These are phyloP conservation scores for Fusarium algeriense DNA, from an alignment of 2,329 filamentous ascomycete species.

Conservation along the genomic window DNA sequence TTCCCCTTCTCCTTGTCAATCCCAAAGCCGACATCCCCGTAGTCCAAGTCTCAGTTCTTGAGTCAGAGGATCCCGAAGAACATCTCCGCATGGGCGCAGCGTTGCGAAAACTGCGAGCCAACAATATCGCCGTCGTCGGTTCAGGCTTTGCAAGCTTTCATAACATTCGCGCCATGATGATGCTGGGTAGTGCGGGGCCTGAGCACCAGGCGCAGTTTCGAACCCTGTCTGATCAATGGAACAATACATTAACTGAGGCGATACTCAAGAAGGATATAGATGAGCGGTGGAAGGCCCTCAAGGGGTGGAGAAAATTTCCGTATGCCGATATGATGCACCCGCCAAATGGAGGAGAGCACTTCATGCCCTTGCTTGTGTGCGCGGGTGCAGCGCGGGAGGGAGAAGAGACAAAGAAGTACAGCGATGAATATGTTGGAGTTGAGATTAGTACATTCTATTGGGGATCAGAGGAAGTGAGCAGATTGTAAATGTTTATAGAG, in stretches of 20 bases:
- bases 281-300: slow-evolving; percentile 57
- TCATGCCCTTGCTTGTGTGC: slow-evolving; percentile 69
- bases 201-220: slow-evolving; percentile 44
- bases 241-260: slow-evolving; percentile 58
- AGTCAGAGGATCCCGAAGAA: slow-evolving; percentile 60
- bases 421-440: slow-evolving; percentile 62
- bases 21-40: slow-evolving; percentile 66
- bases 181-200: slow-evolving; percentile 45
- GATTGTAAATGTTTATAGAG: not conserved
- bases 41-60: slow-evolving; percentile 68
- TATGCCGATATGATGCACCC: slow-evolving; percentile 67
- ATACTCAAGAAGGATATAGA: slow-evolving; percentile 50
- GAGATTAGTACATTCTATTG: slow-evolving; percentile 70
- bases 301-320: slow-evolving; percentile 62
- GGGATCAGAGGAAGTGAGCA: slow-evolving; percentile 51
- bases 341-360: slow-evolving; percentile 66
- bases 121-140: slow-evolving; percentile 70
- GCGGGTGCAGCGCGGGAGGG: slow-evolving; percentile 62
- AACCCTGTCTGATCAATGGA: slow-evolving; percentile 57
- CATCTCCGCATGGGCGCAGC: slow-evolving; percentile 67
- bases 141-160: slow-evolving; percentile 71
- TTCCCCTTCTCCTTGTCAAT: slow-evolving; percentile 67
- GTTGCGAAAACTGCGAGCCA: slow-evolving; percentile 61
- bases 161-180: slow-evolving; percentile 63
- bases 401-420: slow-evolving; percentile 58